These are phyloP conservation scores for Pythium scleroteichum DNA, from an alignment of 352 stramenopile species.

Conservation along the genomic window DNA sequence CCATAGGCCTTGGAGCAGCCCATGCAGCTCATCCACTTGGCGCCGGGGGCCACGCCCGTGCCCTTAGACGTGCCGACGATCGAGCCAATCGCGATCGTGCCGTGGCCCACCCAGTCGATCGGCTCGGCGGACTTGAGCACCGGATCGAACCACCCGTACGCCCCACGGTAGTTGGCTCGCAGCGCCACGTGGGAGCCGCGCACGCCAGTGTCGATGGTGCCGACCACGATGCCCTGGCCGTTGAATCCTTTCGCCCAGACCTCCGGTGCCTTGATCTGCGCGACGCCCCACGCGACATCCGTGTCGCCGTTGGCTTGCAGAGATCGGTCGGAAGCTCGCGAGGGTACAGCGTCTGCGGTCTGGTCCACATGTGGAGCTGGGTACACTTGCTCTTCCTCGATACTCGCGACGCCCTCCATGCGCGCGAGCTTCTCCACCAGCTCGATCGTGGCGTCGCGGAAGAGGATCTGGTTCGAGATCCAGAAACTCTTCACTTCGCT, in stretches of 20 bases:
- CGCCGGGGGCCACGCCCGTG: constrained; percentile 5
- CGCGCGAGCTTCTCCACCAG: constrained; percentile 20
- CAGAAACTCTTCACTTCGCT: constrained; percentile 12
- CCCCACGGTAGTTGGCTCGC: constrained; percentile 22
- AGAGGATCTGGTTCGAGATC: constrained; percentile 18
- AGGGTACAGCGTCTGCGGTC: neutral
- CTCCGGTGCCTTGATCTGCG: constrained; percentile 23
- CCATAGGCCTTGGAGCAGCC: constrained; percentile 26
- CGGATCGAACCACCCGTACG: constrained; percentile 33
- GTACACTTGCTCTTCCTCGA: constrained; percentile 3
- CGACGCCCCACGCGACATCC: constrained; percentile 27
- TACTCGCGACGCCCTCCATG: constrained; percentile 11
- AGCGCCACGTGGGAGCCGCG: constrained; percentile 29
- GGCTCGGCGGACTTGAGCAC: constrained; percentile 19
- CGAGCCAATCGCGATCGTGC: constrained; percentile 8
- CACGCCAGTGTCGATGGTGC: constrained; percentile 34
- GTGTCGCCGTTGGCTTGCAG: neutral
- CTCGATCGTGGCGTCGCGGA: constrained; percentile 1
- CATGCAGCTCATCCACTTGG: constrained; percentile 20
- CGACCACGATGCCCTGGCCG: constrained; percentile 28
- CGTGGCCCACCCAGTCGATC: constrained; percentile 24
- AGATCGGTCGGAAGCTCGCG: neutral
- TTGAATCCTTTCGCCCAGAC: constrained; percentile 32
- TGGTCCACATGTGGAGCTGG: neutral
- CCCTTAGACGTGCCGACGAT: constrained; percentile 10